Conservation (phyloP, 805 yeast genomes). For the Maudiozyma serrabonitensis region DNA sequence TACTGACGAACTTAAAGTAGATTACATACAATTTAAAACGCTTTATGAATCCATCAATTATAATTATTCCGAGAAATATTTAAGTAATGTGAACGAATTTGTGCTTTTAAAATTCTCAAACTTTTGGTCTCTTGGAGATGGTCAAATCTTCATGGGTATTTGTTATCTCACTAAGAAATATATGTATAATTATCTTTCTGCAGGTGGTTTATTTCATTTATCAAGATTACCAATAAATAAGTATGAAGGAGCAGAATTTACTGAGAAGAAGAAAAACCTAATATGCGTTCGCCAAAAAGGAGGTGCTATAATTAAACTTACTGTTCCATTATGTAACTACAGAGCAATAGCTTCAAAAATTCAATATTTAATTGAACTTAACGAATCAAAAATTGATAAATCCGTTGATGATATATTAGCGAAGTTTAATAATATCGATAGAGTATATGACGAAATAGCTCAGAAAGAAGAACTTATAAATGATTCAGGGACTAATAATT, state of each 20-base stretch:
- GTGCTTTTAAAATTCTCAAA: constrained; percentile 54
- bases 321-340: constrained; percentile 52
- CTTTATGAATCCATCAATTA: constrained; percentile 46
- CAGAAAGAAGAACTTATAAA: constrained; percentile 4
- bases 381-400: constrained; percentile 23
- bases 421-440: constrained; percentile 17
- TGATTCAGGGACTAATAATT: constrained; percentile 3
- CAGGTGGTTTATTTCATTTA: constrained; percentile 63
- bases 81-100: constrained; percentile 40
- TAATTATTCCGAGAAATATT: not conserved
- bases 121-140: constrained; percentile 56
- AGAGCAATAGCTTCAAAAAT: constrained; percentile 45
- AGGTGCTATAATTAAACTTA: constrained; percentile 32
- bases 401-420: constrained; percentile 25
- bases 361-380: constrained; percentile 45
- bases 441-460: constrained; percentile 9
- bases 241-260: constrained; percentile 43
- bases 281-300: constrained; percentile 4
- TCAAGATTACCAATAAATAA: constrained; percentile 37
- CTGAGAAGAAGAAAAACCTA: constrained; percentile 3
- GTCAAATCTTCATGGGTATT: constrained; percentile 64
- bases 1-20: constrained; percentile 45
- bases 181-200: constrained; percentile 54
- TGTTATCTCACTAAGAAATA: constrained; percentile 50
- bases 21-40: constrained; percentile 69